phyloP scores from a whole-genome alignment of 179 eudicot genomes.

The Carnegiea gigantea region DNA sequence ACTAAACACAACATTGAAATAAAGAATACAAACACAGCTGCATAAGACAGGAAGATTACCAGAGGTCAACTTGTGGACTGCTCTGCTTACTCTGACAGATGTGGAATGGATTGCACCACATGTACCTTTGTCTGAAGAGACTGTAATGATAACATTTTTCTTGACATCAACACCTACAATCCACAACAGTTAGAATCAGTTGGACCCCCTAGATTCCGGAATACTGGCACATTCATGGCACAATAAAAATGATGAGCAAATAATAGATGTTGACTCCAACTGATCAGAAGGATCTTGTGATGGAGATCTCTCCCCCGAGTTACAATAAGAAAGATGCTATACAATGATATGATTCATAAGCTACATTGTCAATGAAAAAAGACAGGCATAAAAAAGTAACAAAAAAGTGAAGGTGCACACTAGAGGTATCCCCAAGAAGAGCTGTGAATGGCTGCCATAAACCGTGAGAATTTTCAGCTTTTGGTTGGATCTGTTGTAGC shows the following conservation, averaged over 20 bases:
- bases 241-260: neutral
- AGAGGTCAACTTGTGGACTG: slow-evolving; percentile 48
- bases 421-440: slow-evolving; percentile 90
- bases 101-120: slow-evolving; percentile 98
- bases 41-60: slow-evolving; percentile 42
- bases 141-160: slow-evolving; percentile 74
- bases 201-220: neutral
- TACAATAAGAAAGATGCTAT: neutral
- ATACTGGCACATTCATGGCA: neutral
- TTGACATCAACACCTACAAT: slow-evolving; percentile 75
- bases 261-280: neutral
- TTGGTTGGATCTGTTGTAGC: slow-evolving; percentile 78
- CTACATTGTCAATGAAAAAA: neutral
- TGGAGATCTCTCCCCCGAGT: too few species aligned
- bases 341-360: neutral
- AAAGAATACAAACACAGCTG: neutral
- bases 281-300: too few species aligned
- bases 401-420: slow-evolving; percentile 39
- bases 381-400: neutral
- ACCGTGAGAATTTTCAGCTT: slow-evolving; percentile 93
- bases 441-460: slow-evolving; percentile 99
- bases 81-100: slow-evolving; percentile 51
- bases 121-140: slow-evolving; percentile 94
- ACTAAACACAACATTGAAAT: neutral
- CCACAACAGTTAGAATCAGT: slow-evolving; percentile 12